Base-by-base conservation (phyloP, 139 green algal genomes). In the Bryopsis sp. region DNA sequence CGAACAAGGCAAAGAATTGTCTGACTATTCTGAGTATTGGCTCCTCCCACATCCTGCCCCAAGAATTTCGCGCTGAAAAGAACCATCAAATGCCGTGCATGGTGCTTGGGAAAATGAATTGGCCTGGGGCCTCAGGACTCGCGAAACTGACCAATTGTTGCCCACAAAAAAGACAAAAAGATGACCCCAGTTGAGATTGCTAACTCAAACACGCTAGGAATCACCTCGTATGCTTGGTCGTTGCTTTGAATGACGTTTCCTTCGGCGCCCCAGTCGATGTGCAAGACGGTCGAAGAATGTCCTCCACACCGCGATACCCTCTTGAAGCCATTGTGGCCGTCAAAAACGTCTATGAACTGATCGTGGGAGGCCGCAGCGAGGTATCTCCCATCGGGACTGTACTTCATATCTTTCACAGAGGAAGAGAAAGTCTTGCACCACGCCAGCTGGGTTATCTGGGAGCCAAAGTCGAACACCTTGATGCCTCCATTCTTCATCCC, bases 251-350 rank as follows among this genome's bases (percentile, higher is more conserved):
- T 68, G 26, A 77, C 64, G 5, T 2, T 50, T 58, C 68, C 71
- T 65, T 91, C 82, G 5, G 37, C 39, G 8, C 72, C 76, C 81
- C 81, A 91, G 73, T 91, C 85, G 4, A 91, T 36, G 64, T 81
- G 73, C 7, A 57, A 81, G 31, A 91, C 71, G 5, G 81, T 80
- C 38, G 80, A 80, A 24, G 67, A 81, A 73, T 91, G 85, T 0
- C 85, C 85, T 11, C 58, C 32, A 62, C 72, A 81, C 36, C 73
- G 64, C 15, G 28, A 36, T 22, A 75, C 1, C 63, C 50, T 73
- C 61, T 67, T 68, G 59, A 75, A 76, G 22, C 47, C 54, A 48
- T 68, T 48, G 24, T 64, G 8, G 1, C 72, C 71, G 36, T 79
- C 67, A 35, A 77, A 80, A 1, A 88, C 64, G 68, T 88, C 81